Conservation (phyloP, 805 yeast species). For the Cyberlindnera maritima region DNA sequence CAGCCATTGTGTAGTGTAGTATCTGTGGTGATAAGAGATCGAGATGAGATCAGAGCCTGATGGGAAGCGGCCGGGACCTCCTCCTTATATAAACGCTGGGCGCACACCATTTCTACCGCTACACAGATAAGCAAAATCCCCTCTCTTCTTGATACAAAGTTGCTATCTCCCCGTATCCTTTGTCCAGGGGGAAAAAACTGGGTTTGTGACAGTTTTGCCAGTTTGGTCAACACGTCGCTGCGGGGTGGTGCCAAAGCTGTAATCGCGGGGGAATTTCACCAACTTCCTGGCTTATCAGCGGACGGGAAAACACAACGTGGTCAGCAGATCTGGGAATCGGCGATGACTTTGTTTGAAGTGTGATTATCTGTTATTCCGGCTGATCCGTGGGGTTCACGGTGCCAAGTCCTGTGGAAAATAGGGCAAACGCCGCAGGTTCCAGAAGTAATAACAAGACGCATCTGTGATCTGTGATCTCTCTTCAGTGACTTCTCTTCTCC, state of each 20-base stretch:
- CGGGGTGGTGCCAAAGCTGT: background rate
- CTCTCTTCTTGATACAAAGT: no score
- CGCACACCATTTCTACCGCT: no score
- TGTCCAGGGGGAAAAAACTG: background rate
- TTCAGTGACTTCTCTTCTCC: no score
- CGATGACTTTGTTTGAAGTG: background rate
- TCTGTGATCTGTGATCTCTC: no score
- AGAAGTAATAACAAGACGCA: no score
- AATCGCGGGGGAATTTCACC: slow-evolving; percentile 11
- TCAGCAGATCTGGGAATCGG: background rate
- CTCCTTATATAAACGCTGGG: background rate
- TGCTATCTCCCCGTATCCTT: background rate
- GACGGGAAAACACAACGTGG: background rate
- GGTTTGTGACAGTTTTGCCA: background rate
- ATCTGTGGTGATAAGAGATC: no score
- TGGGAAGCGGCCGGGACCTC: background rate
- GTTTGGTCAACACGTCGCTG: slow-evolving; percentile 2
- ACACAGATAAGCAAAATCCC: background rate
- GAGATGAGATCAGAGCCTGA: no score
- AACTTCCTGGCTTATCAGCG: slow-evolving; percentile 6
- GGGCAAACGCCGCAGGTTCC: no score
- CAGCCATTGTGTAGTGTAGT: slow-evolving; percentile 19
- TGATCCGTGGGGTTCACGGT: no score
- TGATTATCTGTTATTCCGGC: no score
- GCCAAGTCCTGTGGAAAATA: no score